Evolutionary conservation across 1,139 yeast species (phyloP), one percentile per base, ranked within the genome.

Genomic region (Blastobotrys buckinghamii): DNA sequence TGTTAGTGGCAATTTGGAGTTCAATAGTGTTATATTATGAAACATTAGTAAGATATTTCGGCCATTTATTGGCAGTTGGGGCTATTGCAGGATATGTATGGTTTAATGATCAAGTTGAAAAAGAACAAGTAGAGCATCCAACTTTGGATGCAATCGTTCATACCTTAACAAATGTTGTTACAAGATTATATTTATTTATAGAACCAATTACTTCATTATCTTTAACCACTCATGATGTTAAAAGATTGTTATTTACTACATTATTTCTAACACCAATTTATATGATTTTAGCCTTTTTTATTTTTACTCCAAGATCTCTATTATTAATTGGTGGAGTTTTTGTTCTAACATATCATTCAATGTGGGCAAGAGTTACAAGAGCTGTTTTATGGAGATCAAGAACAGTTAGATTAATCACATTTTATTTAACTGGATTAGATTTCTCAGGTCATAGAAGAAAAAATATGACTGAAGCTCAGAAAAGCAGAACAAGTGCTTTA

Each of bases 101-200:
- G 71, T 72, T 59, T 44, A 64, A 71, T 49, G 70, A 70, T 37
- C 50, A 52, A 35, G 59, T 63, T 9, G 60, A 54, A 38, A 64
- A 63, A 47, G 82, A 82, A 54, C 79, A 87, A 47, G 76, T 73
- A 35, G 71, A 73, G 44, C 81, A 82, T 55, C 95, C 97, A 5
- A 86, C 96, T 0, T 71, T 92, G 54, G 97, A 92, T 64, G 94
- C 88, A 54, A 86, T 89, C 46, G 83, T 90, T n/a, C 88, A 82
- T 54, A 78, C 86, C 9, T 75, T 92, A 62, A 81, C 92, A 3
- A 76, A 84, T 35, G 82, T 89, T 1, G 81, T 89, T 49, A 75
- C 83, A 47, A 81, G 90, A 60, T 80, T 87, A 19, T 95, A 88
- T 59, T 70, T 88, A 64, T 72, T 90, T 49, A 71, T 89, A 49